Evolutionary conservation across 2,329 filamentous ascomycete genomes (phyloP), one percentile per base, ranked within the genome.

Genomic region (Penicillium glabrum): DNA sequence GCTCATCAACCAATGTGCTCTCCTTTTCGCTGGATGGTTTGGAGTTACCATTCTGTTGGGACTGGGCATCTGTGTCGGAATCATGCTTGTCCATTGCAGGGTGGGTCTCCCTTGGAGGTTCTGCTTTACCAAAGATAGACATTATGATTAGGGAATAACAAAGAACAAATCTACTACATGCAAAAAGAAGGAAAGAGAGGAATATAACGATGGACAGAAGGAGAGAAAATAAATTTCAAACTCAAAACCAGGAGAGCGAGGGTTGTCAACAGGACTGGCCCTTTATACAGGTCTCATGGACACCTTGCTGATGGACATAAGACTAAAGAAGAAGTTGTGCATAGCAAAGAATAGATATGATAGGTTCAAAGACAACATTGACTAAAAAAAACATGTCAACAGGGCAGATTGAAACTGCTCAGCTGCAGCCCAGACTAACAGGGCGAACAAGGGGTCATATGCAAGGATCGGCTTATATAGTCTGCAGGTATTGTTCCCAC

Each of bases 271-370:
- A 44, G 51, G 50, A 51, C 61, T 46, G 54, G 55, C 45, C 62
- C 51, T 61, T 61, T 31, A 50, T 59, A 67, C 61, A 63, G 63
- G 64, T 67, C 64, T 65, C 61, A 64, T 61, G 53, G 53, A 48
- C 27, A 65, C 63, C 63, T 65, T 66, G 58, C 60, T 56, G 59
- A 51, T 59, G 26, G 3, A 19, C 14, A 33, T 33, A 33, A 6
- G 31, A 33, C 31, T 13, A 33, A 31, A 13, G 5, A 33, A 33
- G 13, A 33, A 33, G 31, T 16, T 33, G 31, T 33, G 31, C 31
- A 33, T 33, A 14, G 14, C 13, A 16, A 11, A 33, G 31, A 14
- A 14, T 33, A 33, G 31, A 16, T 33, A 5, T 33, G 31, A 33
- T 33, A 33, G 31, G 31, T 33, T 11, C 14, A 33, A 16, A 14